Conservation (phyloP, 441 rosid genomes). For the Pelargonium fulgidum region DNA sequence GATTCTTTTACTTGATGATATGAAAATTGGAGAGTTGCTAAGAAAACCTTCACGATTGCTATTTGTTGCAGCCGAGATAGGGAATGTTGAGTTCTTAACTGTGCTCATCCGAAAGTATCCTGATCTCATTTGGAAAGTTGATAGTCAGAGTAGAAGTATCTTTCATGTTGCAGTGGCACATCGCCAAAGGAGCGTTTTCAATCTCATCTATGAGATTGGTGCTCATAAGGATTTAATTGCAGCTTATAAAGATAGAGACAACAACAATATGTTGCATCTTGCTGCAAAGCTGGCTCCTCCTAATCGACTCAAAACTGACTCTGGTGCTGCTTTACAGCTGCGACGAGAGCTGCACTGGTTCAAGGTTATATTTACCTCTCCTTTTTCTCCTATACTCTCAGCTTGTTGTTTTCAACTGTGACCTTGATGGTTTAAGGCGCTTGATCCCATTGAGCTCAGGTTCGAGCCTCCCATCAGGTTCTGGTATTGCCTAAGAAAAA, state of each 20-base stretch:
- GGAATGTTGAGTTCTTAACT: slow-evolving; percentile 24
- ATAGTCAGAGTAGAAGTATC: slow-evolving; percentile 25
- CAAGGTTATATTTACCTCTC: slow-evolving; percentile 21
- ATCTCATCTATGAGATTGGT: slow-evolving; percentile 28
- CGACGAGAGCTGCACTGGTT: slow-evolving; percentile 35
- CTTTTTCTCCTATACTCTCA: not conserved
- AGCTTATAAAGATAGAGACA: slow-evolving; percentile 20
- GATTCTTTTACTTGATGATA: slow-evolving; percentile 22
- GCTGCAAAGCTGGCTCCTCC: slow-evolving; percentile 29
- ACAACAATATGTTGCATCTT: slow-evolving; percentile 33
- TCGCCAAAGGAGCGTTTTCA: slow-evolving; percentile 29
- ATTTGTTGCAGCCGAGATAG: slow-evolving; percentile 24
- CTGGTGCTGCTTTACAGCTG: slow-evolving; percentile 37
- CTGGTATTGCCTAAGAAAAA: no score
- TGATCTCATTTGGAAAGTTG: slow-evolving; percentile 31
- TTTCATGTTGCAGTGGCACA: slow-evolving; percentile 30
- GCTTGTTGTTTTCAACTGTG: no score
- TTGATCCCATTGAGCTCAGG: no score
- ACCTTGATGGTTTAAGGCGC: no score
- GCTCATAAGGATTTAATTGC: slow-evolving; percentile 27
- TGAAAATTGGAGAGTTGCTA: slow-evolving; percentile 14
- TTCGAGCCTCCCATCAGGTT: no score
- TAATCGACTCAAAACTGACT: slow-evolving; percentile 21
- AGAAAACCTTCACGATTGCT: slow-evolving; percentile 16
- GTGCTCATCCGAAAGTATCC: slow-evolving; percentile 26